Conservation (phyloP, 2,329 filamentous ascomycete genomes). For the Penicillium sp. region DNA sequence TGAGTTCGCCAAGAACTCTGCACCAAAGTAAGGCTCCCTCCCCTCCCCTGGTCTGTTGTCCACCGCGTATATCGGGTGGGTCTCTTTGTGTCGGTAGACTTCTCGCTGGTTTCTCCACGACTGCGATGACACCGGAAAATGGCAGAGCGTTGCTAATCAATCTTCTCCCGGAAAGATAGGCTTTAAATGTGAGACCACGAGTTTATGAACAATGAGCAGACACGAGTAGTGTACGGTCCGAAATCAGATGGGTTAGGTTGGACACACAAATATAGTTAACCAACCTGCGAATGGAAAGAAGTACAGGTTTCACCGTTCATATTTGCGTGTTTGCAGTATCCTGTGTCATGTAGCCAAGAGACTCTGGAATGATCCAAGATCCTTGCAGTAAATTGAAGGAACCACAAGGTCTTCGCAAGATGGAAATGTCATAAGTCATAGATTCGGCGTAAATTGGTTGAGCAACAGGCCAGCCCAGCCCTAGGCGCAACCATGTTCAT, state of each 20-base stretch:
- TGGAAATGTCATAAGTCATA: background rate
- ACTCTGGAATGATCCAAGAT: background rate
- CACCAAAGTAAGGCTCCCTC: conserved; percentile 71
- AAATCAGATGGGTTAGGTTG: conserved; percentile 12
- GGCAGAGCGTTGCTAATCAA: conserved; percentile 37
- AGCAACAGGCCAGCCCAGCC: conserved; percentile 2
- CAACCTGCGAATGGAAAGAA: conserved; percentile 19
- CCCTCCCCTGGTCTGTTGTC: conserved; percentile 22
- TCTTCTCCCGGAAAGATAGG: conserved; percentile 43
- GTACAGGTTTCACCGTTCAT: conserved; percentile 8
- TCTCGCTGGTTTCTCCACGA: conserved; percentile 7
- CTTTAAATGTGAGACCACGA: conserved; percentile 39
- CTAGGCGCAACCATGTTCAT: background rate
- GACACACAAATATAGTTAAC: conserved; percentile 17
- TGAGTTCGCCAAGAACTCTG: conserved; percentile 81
- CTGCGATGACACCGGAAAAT: conserved; percentile 17
- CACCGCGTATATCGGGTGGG: conserved; percentile 9
- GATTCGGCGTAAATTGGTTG: background rate
- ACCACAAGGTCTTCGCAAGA: background rate
- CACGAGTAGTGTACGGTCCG: conserved; percentile 17
- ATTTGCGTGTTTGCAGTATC: background rate
- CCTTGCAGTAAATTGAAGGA: background rate
- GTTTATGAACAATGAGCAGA: conserved; percentile 27
- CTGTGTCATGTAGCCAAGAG: background rate
- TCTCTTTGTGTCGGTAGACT: conserved; percentile 8